Percentiles rank a stretch among this genome's conserved stretches.
phyloP scores from a whole-genome alignment of 1,139 yeast genomes.

The Blastobotrys elegans region DNA sequence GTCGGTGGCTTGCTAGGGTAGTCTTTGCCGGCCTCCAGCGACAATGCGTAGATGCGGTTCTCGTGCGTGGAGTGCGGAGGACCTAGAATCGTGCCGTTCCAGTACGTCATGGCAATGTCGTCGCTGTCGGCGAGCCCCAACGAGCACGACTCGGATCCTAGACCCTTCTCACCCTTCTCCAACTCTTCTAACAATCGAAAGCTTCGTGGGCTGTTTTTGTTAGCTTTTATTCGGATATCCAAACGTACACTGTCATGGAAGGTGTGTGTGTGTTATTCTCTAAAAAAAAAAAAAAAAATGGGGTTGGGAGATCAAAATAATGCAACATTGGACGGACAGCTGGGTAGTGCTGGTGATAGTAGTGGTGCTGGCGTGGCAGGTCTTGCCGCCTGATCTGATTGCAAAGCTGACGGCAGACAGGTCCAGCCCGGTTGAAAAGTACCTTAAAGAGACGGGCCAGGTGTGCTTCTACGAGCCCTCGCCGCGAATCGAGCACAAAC shows the following conservation, averaged over 20 bases:
- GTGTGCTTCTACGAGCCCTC: conserved; percentile 1
- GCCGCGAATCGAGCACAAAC: background rate
- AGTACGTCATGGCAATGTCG: conserved; percentile 84
- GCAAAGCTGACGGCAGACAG: conserved; percentile 1
- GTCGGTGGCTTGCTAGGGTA: conserved; percentile 90
- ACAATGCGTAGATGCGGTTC: conserved; percentile 83
- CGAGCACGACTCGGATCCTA: conserved; percentile 95
- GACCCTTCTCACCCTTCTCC: conserved; percentile 96
- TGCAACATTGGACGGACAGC: conserved; percentile 8
- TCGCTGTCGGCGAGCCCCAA: conserved; percentile 86
- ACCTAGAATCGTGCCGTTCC: conserved; percentile 96
- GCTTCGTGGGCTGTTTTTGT: conserved; percentile 69
- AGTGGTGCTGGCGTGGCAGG: conserved; percentile 5
- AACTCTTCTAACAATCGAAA: conserved; percentile 91
- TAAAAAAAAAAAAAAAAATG: no score
- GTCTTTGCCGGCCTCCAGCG: conserved; percentile 71
- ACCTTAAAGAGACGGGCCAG: background rate
- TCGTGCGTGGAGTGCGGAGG: conserved; percentile 96
- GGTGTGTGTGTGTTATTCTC: no score
- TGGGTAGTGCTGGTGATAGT: conserved; percentile 4
- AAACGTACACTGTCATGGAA: no score
- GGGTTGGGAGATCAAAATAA: background rate
- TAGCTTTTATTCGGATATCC: no score
- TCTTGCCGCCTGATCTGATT: background rate
- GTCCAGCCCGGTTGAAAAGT: background rate